Conservation (phyloP, 805 yeast species). For the Deakozyma indianensis region DNA sequence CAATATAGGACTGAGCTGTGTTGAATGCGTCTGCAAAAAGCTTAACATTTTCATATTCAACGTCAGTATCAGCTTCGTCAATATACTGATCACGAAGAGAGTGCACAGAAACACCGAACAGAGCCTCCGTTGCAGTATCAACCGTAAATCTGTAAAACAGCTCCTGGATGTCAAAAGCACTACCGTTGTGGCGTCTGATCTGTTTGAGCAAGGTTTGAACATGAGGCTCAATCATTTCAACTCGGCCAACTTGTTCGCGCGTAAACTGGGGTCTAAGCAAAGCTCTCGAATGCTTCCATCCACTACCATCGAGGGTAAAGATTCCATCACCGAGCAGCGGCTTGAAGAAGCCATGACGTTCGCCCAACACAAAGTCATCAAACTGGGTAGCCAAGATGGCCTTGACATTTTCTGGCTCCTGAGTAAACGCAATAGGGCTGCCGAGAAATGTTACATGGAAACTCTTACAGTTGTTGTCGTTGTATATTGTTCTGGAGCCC, state of each 20-base stretch:
- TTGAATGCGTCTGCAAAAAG: conserved; percentile 15
- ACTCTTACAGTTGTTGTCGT: not conserved
- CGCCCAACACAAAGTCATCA: conserved; percentile 17
- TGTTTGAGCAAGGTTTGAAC: conserved; percentile 8
- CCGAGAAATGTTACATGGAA: not conserved
- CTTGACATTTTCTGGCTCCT: conserved; percentile 17
- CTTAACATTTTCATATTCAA: conserved; percentile 11
- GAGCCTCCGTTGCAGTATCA: conserved; percentile 16
- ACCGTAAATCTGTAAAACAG: conserved; percentile 12
- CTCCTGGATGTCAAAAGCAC: conserved; percentile 11
- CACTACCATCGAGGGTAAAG: conserved; percentile 18
- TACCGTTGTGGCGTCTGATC: not conserved
- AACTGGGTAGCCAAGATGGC: conserved; percentile 15
- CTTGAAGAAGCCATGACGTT: conserved; percentile 12
- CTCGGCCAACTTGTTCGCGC: conserved; percentile 14
- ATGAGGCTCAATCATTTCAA: conserved; percentile 13
- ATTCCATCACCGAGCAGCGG: conserved; percentile 17
- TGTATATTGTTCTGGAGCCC: not conserved
- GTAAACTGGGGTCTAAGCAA: conserved; percentile 19
- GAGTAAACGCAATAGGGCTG: conserved; percentile 8
- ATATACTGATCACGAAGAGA: conserved; percentile 9
- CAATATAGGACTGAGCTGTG: conserved; percentile 9
- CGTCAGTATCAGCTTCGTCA: conserved; percentile 9
- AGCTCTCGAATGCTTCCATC: conserved; percentile 19
- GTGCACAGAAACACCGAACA: conserved; percentile 15